Base-by-base conservation (phyloP, 1,284 basidiomycete genomes). In the Ustilago trichophora region DNA sequence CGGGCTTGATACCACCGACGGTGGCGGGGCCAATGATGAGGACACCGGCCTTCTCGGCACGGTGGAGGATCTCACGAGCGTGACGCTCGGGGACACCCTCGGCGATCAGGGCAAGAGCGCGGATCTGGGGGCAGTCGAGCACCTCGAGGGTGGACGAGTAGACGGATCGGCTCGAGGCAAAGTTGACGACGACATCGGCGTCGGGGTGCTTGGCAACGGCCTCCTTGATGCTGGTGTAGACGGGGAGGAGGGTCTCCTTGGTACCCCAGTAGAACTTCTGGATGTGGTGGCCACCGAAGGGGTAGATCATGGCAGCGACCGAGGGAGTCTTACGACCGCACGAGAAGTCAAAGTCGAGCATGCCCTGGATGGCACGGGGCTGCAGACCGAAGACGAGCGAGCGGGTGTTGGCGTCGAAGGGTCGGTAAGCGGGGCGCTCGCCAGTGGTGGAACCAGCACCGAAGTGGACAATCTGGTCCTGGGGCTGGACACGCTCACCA, bases 231-330 rank as follows among this genome's bases (percentile, higher is more conserved):
- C 88, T 89, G 25, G 95, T 96, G 86, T 98, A 98, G 54, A 98
- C 95, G 40, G 95, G 95, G 35, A 98, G 88, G 40, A 98, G 89
- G 2, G 94, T 96, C 87, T 98, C 95, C 86, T 93, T 94, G 58
- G 96, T 98, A 63, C 95, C 95, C 95, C 95, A 98, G 87, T 98
- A 84, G 87, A 97, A 96, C 87, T 98, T 98, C 85, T 98, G 95
- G 83, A 98, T 96, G 85, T 98, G 95, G 85, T 98, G 95, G 27
- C 95, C 95, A 82, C 95, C 95, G 84, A 98, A 98, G 82, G 96
- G 96, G 84, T 98, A 98, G 83, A 98, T 97, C 95, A 98, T 98
- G 51, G 96, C 95, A 33, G 95, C 95, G 69, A 98, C 95, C 50
- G 90, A 92, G 42, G 95, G 94, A n/a, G 89, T 87, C 64, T 87